Conservation (phyloP, 371 early-diverging fungal species). For the Mortierella sp. region DNA sequence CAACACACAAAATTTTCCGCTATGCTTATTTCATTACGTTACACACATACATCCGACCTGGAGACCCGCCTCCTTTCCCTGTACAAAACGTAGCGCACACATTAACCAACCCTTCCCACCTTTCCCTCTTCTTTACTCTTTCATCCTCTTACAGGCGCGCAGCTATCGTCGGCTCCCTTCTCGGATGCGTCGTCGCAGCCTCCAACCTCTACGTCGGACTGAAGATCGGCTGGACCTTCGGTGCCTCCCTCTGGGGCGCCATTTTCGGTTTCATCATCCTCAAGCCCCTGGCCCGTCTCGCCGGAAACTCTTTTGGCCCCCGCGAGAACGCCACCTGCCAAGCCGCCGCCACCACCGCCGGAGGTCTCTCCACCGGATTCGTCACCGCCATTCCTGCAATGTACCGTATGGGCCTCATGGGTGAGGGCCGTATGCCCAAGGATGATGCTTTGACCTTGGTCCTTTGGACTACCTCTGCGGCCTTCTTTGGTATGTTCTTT, state of each 20-base stretch:
- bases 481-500: conserved; percentile 84
- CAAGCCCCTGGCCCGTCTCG: conserved; percentile 69
- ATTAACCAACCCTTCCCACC: neutral
- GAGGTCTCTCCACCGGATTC: conserved; percentile 79
- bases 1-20: neutral
- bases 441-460: conserved; percentile 46
- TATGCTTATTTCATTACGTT: neutral
- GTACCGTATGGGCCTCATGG: conserved; percentile 76
- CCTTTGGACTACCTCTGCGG: conserved; percentile 75
- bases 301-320: conserved; percentile 77
- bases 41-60: neutral
- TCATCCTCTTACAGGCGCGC: conserved; percentile 62
- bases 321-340: conserved; percentile 82
- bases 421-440: conserved; percentile 40
- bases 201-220: conserved; percentile 83
- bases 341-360: conserved; percentile 81
- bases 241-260: conserved; percentile 75
- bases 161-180: conserved; percentile 72
- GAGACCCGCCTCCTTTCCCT: neutral
- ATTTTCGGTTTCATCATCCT: conserved; percentile 79
- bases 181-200: conserved; percentile 81
- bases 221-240: conserved; percentile 81
- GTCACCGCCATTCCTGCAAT: conserved; percentile 82
- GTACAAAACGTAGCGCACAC: neutral
- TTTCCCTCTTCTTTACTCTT: neutral